Evolutionary conservation across 352 stramenopile species (phyloP), one percentile per base, ranked within the genome.

Genomic region (Phytophthora uliginosa): DNA sequence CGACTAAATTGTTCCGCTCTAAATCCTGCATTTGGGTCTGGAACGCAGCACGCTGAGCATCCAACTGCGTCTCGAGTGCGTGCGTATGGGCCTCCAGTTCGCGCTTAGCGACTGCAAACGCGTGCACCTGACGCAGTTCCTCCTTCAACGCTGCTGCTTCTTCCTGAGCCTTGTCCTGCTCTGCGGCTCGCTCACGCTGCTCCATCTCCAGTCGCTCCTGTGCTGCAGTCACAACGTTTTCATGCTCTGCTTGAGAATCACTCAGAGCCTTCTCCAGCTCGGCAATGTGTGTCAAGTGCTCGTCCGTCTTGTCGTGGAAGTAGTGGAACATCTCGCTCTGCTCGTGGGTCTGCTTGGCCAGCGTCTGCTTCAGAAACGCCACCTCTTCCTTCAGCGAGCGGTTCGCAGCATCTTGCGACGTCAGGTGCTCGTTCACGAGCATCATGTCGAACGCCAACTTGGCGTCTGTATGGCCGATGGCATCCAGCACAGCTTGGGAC

Each of bases 321-420:
- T 96, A 95, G 58, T 93, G 92, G 63, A 96, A 96, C 72, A 97
- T 93, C 28, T 97, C 92, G 50, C 76, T 89, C 62, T 95, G 81
- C 38, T 95, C 84, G 20, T 81, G 76, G 1, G 68, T 82, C 42
- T 83, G 77, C 15, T 76, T 81, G 15, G 69, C 77, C 53, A 91
- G 48, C 31, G 69, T 59, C 20, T 82, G 60, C 45, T 86, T 86
- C 7, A 94, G 54, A 45, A 90, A 83, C 20, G 66, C 51, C 7
- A 81, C 77, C 53, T 93, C 82, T 7, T 83, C 69, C n/a, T 84
- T 84, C 22, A 84, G 20, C 10, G 63, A 76, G 15, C 66, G 73
- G 60, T 82, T 82, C 7, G 81, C 76, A 1, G 53, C 50, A 22
- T 89, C 81, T 50, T 73, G 77, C 24, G n/a, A 7, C 9, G 38